Evolutionary conservation across 257 asterid genomes (phyloP).

Genomic region (Gentiana dahurica): DNA sequence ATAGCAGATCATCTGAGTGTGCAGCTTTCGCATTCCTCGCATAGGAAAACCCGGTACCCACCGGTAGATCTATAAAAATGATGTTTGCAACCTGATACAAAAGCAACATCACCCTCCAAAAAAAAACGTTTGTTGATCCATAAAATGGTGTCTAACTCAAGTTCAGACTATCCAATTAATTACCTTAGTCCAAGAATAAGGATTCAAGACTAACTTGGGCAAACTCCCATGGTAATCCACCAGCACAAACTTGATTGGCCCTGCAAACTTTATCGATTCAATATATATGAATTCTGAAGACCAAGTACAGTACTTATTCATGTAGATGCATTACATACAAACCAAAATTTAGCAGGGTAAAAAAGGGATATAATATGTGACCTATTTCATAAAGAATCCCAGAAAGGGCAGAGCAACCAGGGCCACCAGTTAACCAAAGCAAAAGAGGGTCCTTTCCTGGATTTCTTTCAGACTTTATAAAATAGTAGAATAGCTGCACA

Average conservation of each 20-base stretch:
- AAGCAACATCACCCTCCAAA: not conserved
- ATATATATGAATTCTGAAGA: too few species aligned
- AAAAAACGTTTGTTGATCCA: not conserved
- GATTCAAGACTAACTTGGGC: slow-evolving; percentile 15
- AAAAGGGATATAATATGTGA: too few species aligned
- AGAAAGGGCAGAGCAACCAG: not conserved
- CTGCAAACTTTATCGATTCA: slow-evolving; percentile 1
- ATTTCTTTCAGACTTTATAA: too few species aligned
- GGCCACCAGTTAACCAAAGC: too few species aligned
- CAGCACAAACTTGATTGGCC: slow-evolving; percentile 15
- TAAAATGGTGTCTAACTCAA: not conserved
- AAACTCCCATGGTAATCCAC: slow-evolving; percentile 14
- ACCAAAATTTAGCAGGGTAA: too few species aligned
- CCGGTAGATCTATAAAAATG: slow-evolving; percentile 20
- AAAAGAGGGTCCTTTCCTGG: too few species aligned
- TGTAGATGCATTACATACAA: too few species aligned
- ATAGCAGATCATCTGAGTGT: slow-evolving; percentile 5
- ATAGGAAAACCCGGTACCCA: slow-evolving; percentile 24
- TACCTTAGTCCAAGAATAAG: slow-evolving; percentile 26
- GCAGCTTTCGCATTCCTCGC: slow-evolving; percentile 16
- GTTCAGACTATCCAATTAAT: not conserved
- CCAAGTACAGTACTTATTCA: too few species aligned
- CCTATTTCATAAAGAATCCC: not conserved
- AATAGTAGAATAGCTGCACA: too few species aligned
- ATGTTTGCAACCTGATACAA: slow-evolving; percentile 15